Conservation (phyloP, 2,329 filamentous ascomycete genomes). For the Amylocarpus encephaloides region DNA sequence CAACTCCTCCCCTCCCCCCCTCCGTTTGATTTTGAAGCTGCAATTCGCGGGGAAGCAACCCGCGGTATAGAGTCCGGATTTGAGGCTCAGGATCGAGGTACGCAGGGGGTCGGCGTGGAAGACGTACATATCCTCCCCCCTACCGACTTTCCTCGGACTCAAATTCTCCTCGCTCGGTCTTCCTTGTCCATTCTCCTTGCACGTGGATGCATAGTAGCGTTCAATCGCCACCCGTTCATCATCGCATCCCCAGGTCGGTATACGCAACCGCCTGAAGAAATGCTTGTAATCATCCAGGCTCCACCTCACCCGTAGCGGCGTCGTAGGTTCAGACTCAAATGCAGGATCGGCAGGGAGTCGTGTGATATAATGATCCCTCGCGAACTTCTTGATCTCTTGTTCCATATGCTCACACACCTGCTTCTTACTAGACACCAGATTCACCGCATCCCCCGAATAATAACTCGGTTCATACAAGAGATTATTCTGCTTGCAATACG, state of each 20-base stretch:
- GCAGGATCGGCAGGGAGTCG: neutral
- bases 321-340: too few species aligned
- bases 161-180: neutral
- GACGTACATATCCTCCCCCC: neutral
- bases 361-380: neutral
- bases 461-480: too few species aligned
- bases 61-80: slow-evolving; percentile 1
- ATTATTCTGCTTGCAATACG: too few species aligned
- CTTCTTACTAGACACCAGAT: too few species aligned
- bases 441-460: too few species aligned
- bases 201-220: slow-evolving; percentile 8
- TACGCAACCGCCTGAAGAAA: neutral
- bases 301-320: too few species aligned
- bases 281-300: neutral
- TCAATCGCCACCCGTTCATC: neutral
- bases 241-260: slow-evolving; percentile 4
- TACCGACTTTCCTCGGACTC: neutral
- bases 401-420: too few species aligned
- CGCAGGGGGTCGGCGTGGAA: neutral
- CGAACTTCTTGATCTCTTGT: too few species aligned
- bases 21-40: too few species aligned
- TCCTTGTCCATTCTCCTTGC: neutral
- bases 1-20: too few species aligned
- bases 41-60: slow-evolving; percentile 2
- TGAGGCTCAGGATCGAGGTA: neutral